Conservation (phyloP, 345 rosid genomes). For the Brassica carinata region DNA sequence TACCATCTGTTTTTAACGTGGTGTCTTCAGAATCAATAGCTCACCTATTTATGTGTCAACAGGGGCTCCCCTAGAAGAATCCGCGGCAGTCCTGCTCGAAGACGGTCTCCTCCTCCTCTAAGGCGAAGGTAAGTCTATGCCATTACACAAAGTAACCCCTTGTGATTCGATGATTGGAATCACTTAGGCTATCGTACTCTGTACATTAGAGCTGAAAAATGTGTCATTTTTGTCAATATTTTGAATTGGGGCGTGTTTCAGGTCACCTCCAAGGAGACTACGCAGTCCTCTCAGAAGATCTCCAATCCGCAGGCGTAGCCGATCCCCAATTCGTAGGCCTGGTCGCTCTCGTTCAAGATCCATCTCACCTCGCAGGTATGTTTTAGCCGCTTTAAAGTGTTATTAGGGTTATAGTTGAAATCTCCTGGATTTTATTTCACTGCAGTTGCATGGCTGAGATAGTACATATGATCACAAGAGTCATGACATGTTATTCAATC, state of each 20-base stretch:
- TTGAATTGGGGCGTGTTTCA: constrained; percentile 34
- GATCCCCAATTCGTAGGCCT: constrained; percentile 88
- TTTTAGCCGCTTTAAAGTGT: background rate
- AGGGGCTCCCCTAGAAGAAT: constrained; percentile 87
- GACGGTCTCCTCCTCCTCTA: constrained; percentile 91
- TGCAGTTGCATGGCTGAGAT: constrained; percentile 12
- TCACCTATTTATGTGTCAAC: constrained; percentile 21
- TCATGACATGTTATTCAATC: background rate
- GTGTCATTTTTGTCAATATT: background rate
- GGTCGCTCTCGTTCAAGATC: constrained; percentile 82
- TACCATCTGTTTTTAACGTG: constrained; percentile 14
- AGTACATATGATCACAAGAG: background rate
- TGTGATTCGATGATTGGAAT: background rate
- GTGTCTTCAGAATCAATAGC: background rate
- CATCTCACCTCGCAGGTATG: constrained; percentile 68
- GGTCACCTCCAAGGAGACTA: constrained; percentile 81
- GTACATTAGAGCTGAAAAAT: background rate
- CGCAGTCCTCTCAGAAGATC: constrained; percentile 94
- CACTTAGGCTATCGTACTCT: background rate
- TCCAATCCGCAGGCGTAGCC: constrained; percentile 86
- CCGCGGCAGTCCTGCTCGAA: constrained; percentile 84
- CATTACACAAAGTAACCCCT: background rate
- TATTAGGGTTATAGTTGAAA: background rate
- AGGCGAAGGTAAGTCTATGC: constrained; percentile 70
- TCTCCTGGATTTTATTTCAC: background rate